Evolutionary conservation across 805 yeast genomes (phyloP), one percentile per base, ranked within the genome.

Genomic region (Lipomyces chichibuensis): DNA sequence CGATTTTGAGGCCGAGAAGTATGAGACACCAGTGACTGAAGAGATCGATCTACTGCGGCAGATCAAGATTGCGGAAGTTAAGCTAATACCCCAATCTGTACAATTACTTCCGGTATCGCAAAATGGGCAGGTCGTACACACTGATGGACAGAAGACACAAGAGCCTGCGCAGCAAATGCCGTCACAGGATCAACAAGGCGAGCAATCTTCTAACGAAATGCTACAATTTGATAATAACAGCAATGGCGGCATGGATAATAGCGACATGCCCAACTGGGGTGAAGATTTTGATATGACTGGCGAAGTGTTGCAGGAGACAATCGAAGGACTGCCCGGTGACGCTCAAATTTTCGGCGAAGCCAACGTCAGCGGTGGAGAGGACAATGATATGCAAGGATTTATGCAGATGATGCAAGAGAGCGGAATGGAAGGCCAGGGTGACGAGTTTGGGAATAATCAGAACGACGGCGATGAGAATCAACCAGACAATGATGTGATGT

Each of bases 391-490:
- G 59, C 65, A 58, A 23, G 67, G 60, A 20, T 65, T 65, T 35
- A 65, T 65, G 67, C 65, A 65, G 46, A 57, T 65, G 67, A 60
- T 65, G 57, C 55, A 52, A 52, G 29, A 52, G 33, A 11, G 33
- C 33, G 33, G n/a, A 52, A 25, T 29, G 32, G 55, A 29, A 52
- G 35, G 33, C 8, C 55, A 52, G 23, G 55, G 55, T 23, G 35
- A 23, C 29, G 33, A 25, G 33, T 25, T 52, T 25, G 33, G 9
- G 17, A 14, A 52, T 3, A 25, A 25, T 52, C 55, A 52, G 55
- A 29, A 8, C 8, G 55, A 52, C 11, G 33, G n/a, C n/a, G 55
- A 9, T 13, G 33, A 23, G 9, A 23, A 29, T 52, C 25, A 52
- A 7, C 55, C 25, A 20, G 55, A 52, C 55, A 14, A 17, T 25